These are phyloP conservation scores for Entomortierella parvispora DNA, from an alignment of 192 early-diverging fungal genomes.

Conservation along the genomic window DNA sequence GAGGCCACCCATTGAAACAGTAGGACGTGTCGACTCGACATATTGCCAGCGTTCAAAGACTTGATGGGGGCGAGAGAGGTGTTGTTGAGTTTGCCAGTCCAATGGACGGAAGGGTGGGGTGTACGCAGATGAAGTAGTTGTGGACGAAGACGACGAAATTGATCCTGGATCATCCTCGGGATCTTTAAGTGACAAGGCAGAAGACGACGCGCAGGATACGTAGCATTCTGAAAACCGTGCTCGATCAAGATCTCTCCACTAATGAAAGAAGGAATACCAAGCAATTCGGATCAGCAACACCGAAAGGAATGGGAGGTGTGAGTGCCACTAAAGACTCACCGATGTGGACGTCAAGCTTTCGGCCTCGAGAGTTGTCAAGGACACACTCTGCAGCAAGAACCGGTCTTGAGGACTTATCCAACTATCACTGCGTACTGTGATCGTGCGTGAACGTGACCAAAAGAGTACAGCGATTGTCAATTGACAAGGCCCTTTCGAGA, in stretches of 20 bases:
- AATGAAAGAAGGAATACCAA: not conserved
- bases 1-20: conserved; percentile 24
- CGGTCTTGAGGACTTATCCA: conserved; percentile 53
- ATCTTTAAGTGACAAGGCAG: conserved; percentile 18
- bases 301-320: not conserved
- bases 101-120: conserved; percentile 16
- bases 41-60: conserved; percentile 34
- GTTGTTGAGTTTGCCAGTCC: not conserved
- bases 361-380: conserved; percentile 25
- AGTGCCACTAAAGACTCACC: not conserved
- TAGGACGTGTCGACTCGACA: conserved; percentile 7
- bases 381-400: conserved; percentile 51
- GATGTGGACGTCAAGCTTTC: not conserved
- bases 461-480: not conserved
- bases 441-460: not conserved
- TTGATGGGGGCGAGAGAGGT: conserved; percentile 9
- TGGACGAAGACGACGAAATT: conserved; percentile 20
- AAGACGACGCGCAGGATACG: conserved; percentile 20
- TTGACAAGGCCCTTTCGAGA: not conserved
- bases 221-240: conserved; percentile 19
- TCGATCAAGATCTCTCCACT: conserved; percentile 37
- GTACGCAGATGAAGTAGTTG: not conserved
- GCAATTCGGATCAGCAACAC: not conserved
- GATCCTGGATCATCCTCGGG: conserved; percentile 31
- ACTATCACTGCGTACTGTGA: conserved; percentile 51